Conservation (phyloP, 2,329 filamentous ascomycete genomes). For the Akanthomyces uredinophilus region DNA sequence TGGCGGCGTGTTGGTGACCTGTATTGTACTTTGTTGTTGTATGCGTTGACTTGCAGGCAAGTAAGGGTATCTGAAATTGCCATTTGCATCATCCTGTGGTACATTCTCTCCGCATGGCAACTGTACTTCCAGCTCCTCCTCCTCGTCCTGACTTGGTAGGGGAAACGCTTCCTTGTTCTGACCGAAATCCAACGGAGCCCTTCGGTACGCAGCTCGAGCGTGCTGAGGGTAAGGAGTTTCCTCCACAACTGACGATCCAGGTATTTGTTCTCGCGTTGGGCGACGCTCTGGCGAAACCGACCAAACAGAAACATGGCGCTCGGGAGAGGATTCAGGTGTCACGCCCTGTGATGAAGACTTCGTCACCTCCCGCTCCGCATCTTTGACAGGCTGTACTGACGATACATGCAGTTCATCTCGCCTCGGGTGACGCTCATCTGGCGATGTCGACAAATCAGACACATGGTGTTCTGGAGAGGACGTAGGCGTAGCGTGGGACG, state of each 20-base stretch:
- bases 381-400: constrained; percentile 10
- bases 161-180: background rate
- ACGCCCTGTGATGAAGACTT: too few relatives aligned
- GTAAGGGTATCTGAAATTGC: background rate
- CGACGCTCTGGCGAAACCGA: constrained; percentile 17
- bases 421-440: constrained; percentile 2
- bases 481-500: background rate
- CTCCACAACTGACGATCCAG: constrained; percentile 20
- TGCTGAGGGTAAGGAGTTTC: constrained; percentile 22
- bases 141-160: constrained; percentile 16
- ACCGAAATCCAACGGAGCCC: background rate
- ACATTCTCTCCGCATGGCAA: constrained; percentile 26
- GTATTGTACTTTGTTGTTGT: background rate
- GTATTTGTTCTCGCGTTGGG: constrained; percentile 4
- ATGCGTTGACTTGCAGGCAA: background rate
- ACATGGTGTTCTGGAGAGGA: constrained; percentile 17
- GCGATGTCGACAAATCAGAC: constrained; percentile 23
- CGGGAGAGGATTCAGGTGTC: constrained; percentile 12
- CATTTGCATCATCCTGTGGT: background rate
- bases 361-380: too few relatives aligned
- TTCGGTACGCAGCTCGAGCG: background rate
- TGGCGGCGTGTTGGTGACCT: constrained; percentile 18
- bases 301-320: constrained; percentile 21
- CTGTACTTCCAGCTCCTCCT: constrained; percentile 34
- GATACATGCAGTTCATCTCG: constrained; percentile 16